Base-by-base conservation (phyloP, 2,329 filamentous ascomycete genomes). In the Aspergillus viridinutans region DNA sequence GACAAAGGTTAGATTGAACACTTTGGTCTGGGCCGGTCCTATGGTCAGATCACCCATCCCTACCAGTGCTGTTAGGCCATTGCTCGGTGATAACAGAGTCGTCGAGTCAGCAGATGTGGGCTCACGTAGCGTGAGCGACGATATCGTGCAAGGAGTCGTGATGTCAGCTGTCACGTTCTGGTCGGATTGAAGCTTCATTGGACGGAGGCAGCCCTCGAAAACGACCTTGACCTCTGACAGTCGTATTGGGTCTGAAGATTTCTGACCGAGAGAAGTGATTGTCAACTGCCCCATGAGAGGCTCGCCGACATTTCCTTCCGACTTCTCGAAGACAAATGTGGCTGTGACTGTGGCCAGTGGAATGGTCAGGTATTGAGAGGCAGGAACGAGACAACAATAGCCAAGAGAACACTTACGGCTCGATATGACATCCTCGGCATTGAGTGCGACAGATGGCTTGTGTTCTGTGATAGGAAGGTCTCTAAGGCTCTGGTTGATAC, bases 1-100 rank as follows among this genome's bases (percentile, higher is more conserved):
- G 2, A 87, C 84, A 57, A 91, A 83, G 8, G 81, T 83, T 64
- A 96, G 81, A 64, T 89, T 85, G 60, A 90, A 88, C 1, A 92
- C 83, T 53, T 83, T 85, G 8, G 81, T 88, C 59, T 89, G 83
- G 0, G 85, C 86, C 14, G 91, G 83, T 10, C 75, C 72, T 47
- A 97, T 74, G 0, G 80, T 85, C 54, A 97, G 74, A 69, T 92
- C 80, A 8, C 83, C 81, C 10, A 75, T 67, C 0, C 88, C 88
- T 42, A 74, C 71, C 53, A 87, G 75, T n/a, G 74, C 72, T 29
- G 69, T 55, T 53, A 75, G 58, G 7, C 58, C 67, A 49, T 79
- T 62, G 7, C 69, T 65, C 52, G 70, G 69, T 20, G 73, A 72
- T 59, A 72, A 64, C 58, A 72, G 50, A 49, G 60, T 63, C 12